These are phyloP conservation scores for Aspergillus nomiae DNA, from an alignment of 2,329 filamentous ascomycete species.

Conservation along the genomic window DNA sequence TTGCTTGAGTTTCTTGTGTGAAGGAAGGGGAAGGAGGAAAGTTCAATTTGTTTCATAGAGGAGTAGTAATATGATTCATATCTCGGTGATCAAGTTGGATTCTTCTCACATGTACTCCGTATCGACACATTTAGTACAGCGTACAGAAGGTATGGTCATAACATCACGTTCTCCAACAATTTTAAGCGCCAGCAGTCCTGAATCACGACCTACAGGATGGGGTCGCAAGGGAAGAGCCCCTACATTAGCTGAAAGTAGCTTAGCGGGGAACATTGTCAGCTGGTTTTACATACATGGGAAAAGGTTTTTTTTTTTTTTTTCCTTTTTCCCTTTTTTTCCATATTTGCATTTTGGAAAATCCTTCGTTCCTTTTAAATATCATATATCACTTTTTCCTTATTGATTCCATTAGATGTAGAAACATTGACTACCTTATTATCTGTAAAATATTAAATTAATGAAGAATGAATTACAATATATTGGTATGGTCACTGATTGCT, in stretches of 20 bases:
- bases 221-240: constrained; percentile 1
- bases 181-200: background rate
- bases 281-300: background rate
- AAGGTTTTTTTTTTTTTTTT: background rate
- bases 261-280: constrained; percentile 1
- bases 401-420: background rate
- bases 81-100: background rate
- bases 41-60: background rate
- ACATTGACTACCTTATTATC: background rate
- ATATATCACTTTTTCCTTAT: background rate
- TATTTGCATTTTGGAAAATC: background rate
- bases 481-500: background rate
- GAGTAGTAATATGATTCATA: background rate
- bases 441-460: background rate
- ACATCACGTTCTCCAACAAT: background rate
- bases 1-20: too few species aligned
- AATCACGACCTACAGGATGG: background rate
- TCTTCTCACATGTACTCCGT: background rate
- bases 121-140: background rate
- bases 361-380: background rate
- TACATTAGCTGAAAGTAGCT: constrained; percentile 2
- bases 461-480: background rate
- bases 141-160: background rate
- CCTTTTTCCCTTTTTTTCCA: too few species aligned
- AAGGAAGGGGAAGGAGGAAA: background rate